phyloP scores from a whole-genome alignment of 495 filamentous ascomycete species.

The Geopyxis carbonaria region DNA sequence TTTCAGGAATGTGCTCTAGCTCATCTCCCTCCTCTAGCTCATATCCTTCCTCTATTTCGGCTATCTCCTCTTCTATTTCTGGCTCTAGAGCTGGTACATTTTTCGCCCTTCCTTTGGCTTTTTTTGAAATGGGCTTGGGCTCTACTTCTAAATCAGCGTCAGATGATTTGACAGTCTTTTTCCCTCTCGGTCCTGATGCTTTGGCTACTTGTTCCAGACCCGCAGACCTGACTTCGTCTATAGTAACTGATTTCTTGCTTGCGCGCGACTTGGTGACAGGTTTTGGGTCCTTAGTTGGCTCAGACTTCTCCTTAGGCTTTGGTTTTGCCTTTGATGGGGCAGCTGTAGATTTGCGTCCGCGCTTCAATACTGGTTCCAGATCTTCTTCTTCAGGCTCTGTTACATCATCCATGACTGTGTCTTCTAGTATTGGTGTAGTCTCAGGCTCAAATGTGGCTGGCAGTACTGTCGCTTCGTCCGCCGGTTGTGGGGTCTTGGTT shows the following conservation, averaged over 20 bases:
- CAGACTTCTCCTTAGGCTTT: background rate
- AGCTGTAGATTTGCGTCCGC: no score
- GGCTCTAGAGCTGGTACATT: background rate
- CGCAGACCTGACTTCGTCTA: background rate
- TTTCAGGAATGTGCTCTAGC: no score
- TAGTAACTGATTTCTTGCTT: background rate
- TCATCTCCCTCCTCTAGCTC: conserved; percentile 1
- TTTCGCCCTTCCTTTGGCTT: background rate
- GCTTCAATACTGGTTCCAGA: background rate
- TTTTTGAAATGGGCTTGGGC: conserved; percentile 3
- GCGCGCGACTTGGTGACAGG: background rate
- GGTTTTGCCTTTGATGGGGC: no score
- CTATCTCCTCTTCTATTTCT: background rate
- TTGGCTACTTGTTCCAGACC: background rate
- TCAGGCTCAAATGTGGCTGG: no score
- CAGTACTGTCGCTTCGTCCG: no score
- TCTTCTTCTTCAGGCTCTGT: conserved; percentile 1
- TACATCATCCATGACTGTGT: conserved; percentile 3
- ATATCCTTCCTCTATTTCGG: conserved; percentile 1
- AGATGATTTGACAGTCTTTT: background rate
- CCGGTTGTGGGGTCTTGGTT: no score
- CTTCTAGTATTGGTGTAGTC: no score
- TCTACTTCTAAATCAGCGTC: background rate
- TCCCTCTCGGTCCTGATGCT: background rate
- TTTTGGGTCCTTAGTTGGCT: background rate